A percentile compares a stretch with the other conserved stretches of the same genome.
phyloP scores from a whole-genome alignment of 805 yeast genomes.

The Metschnikowia aberdeeniae region DNA sequence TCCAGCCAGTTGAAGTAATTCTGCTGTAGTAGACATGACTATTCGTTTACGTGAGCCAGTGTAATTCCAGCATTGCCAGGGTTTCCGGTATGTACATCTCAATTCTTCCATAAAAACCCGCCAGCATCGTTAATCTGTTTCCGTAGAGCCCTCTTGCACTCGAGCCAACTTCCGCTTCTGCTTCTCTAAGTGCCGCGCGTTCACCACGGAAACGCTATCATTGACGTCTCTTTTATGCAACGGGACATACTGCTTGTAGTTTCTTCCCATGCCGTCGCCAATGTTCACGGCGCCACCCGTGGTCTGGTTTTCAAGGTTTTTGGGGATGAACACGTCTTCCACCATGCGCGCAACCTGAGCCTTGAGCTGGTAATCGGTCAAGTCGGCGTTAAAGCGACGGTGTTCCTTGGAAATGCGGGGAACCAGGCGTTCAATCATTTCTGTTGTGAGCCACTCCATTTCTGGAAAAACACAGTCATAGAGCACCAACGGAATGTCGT shows the following conservation, averaged over 20 bases:
- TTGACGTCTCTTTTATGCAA: slow-evolving; percentile 51
- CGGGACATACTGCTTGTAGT: slow-evolving; percentile 54
- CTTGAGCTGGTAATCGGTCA: slow-evolving; percentile 57
- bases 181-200: slow-evolving; percentile 52
- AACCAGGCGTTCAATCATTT: slow-evolving; percentile 17
- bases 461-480: slow-evolving; percentile 77
- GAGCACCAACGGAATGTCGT: slow-evolving; percentile 80
- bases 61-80: too few species aligned
- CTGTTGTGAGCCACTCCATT: slow-evolving; percentile 59
- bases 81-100: too few species aligned
- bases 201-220: slow-evolving; percentile 66
- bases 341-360: slow-evolving; percentile 49
- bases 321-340: slow-evolving; percentile 26
- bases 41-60: too few species aligned
- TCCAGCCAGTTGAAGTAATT: too few species aligned
- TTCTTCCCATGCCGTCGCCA: slow-evolving; percentile 78
- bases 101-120: too few species aligned
- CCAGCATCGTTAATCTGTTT: too few species aligned
- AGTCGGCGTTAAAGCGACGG: slow-evolving; percentile 44
- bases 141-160: background rate
- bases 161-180: slow-evolving; percentile 25
- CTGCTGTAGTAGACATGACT: too few species aligned
- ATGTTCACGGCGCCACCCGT: slow-evolving; percentile 43
- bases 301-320: slow-evolving; percentile 5
- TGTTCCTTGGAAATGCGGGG: slow-evolving; percentile 39